Evolutionary conservation across 208 protist species (phyloP), one percentile per base, ranked within the genome.

Genomic region (Leishmania guyanensis): DNA sequence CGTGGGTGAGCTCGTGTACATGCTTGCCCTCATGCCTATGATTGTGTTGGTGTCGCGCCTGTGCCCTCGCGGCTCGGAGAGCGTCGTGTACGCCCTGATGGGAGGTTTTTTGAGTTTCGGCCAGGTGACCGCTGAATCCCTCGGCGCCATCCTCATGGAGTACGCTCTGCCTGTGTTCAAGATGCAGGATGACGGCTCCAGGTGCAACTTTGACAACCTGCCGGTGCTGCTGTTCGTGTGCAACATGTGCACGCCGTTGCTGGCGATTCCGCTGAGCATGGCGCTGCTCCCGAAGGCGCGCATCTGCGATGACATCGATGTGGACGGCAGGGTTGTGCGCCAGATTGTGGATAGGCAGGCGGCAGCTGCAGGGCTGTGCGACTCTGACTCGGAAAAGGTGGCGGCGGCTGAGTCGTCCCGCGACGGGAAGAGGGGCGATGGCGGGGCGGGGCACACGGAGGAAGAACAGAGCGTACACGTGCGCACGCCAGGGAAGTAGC

Each of bases 31-130:
- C 74, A 96, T 98, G 91, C 92, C 95, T 17, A 83, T 87, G 46
- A 82, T 96, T 3, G 84, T 97, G 4, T 85, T 97, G 53, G 79
- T 95, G 65, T 92, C 93, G 16, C 93, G 92, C 48, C 84, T 97
- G 33, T 96, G 93, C 75, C 93, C 94, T 3, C 87, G 88, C 26
- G 92, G 91, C 17, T 89, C 92, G 60, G 94, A 97, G 82, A 86
- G 83, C 22, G 90, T 93, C 39, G 89, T 96, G 71, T 96, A 92
- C 69, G 88, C 94, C 5, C 83, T 96, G n/a, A 85, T 97, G 77
- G 91, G n/a, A n/a, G n/a, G n/a, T n/a, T n/a, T n/a, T n/a, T n/a
- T n/a, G n/a, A n/a, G n/a, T n/a, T n/a, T n/a, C n/a, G n/a, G n/a
- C n/a, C n/a, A n/a, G n/a, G n/a, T n/a, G n/a, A n/a, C n/a, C n/a